Percentiles rank a stretch among this genome's conserved stretches.
These are phyloP conservation scores for Neurospora tetrasperma DNA, from an alignment of 495 filamentous ascomycete species.

Conservation along the genomic window DNA sequence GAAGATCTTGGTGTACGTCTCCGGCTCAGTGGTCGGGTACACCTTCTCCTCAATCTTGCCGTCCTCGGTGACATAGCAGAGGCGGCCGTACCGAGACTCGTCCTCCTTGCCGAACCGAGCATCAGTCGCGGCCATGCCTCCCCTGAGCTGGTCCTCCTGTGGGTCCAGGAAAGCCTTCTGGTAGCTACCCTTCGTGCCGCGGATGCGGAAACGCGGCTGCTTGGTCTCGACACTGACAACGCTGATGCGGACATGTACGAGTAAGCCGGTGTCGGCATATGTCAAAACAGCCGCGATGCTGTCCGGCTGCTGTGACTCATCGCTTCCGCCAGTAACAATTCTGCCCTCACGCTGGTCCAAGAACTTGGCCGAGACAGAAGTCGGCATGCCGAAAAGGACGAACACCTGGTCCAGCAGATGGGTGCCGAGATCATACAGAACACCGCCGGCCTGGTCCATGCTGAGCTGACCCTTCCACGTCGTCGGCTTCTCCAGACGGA, in stretches of 20 bases:
- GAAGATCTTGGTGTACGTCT: slow-evolving; percentile 68
- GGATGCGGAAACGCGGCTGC: slow-evolving; percentile 71
- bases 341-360: slow-evolving; percentile 50
- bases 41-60: slow-evolving; percentile 30
- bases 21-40: slow-evolving; percentile 53
- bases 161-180: slow-evolving; percentile 70
- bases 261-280: slow-evolving; percentile 45
- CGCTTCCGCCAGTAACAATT: slow-evolving; percentile 30
- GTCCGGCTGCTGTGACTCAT: slow-evolving; percentile 51
- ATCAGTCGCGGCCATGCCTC: slow-evolving; percentile 55
- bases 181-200: slow-evolving; percentile 71
- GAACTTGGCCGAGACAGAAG: slow-evolving; percentile 56
- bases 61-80: slow-evolving; percentile 30
- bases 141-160: slow-evolving; percentile 73
- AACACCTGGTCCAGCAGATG: slow-evolving; percentile 79
- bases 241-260: slow-evolving; percentile 59
- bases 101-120: slow-evolving; percentile 56
- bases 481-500: slow-evolving; percentile 47
- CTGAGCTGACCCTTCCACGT: slow-evolving; percentile 61
- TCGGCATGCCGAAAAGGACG: slow-evolving; percentile 66
- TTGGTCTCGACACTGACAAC: slow-evolving; percentile 59
- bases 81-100: slow-evolving; percentile 29
- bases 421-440: slow-evolving; percentile 73
- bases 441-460: slow-evolving; percentile 55
- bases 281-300: slow-evolving; percentile 58